Percentiles rank a stretch among this genome's conserved stretches.
Conservation (phyloP, 1,284 basidiomycete genomes). For the Inonotus obliquus region DNA sequence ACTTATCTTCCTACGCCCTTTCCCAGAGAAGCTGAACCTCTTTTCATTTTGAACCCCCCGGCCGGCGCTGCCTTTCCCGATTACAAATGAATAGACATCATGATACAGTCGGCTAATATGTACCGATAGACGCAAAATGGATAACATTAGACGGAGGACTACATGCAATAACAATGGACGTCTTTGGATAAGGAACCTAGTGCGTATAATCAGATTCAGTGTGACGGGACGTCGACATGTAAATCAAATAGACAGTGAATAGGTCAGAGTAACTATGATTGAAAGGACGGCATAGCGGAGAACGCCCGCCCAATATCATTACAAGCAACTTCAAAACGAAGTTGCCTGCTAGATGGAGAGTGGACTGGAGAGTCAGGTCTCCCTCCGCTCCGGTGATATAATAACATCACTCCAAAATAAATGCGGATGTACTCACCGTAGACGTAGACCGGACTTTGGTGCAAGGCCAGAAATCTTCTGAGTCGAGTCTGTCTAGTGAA, state of each 20-base stretch:
- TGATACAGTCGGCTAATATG: too few relatives aligned
- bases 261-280: conserved; percentile 35
- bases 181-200: too few relatives aligned
- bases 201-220: neutral
- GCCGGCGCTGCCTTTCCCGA: too few relatives aligned
- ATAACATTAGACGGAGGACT: neutral
- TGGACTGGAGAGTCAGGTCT: conserved; percentile 27
- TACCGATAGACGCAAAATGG: neutral
- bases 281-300: conserved; percentile 24
- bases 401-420: conserved; percentile 13
- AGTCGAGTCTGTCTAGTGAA: neutral
- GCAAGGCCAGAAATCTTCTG: neutral
- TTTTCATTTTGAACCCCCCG: too few relatives aligned
- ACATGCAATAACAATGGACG: neutral
- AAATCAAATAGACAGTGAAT: neutral
- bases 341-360: conserved; percentile 22
- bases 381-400: conserved; percentile 24
- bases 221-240: too few relatives aligned
- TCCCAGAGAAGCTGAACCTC: too few relatives aligned
- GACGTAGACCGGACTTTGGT: neutral
- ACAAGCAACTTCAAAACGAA: conserved; percentile 32
- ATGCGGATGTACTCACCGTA: neutral
- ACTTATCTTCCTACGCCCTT: neutral
- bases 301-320: conserved; percentile 26
- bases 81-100: too few relatives aligned